A percentile compares a stretch with the other conserved stretches of the same genome.
Conservation (phyloP, 257 asterid genomes). For the Nicotiana obtusifolia region DNA sequence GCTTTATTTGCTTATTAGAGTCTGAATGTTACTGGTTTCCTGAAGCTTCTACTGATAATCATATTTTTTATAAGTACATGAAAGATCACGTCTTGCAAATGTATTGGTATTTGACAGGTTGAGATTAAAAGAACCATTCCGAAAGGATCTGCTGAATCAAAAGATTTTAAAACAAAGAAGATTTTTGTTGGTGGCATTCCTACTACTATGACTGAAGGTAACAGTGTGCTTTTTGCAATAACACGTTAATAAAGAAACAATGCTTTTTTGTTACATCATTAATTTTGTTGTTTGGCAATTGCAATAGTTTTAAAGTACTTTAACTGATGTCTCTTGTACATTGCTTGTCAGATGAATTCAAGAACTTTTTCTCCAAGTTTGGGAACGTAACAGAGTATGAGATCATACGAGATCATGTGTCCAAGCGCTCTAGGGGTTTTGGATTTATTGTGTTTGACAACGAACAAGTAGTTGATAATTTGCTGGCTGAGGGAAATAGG, state of each 20-base stretch:
- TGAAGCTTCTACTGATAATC: neutral
- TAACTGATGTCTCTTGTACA: neutral
- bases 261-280: neutral
- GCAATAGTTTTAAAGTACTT: neutral
- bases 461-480: constrained; percentile 72
- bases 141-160: constrained; percentile 80
- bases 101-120: constrained; percentile 40
- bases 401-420: constrained; percentile 79
- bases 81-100: neutral
- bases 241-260: too few species aligned
- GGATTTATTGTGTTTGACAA: constrained; percentile 84
- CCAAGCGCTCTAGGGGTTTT: constrained; percentile 94
- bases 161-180: constrained; percentile 83
- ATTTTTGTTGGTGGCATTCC: constrained; percentile 94
- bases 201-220: constrained; percentile 75
- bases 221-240: neutral
- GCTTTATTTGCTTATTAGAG: neutral
- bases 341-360: constrained; percentile 55
- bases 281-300: neutral
- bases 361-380: constrained; percentile 66
- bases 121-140: constrained; percentile 96
- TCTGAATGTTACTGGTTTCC: neutral
- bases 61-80: neutral
- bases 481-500: constrained; percentile 81
- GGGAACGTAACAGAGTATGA: constrained; percentile 88